Conservation (phyloP, 176 grass and related monocot species). For the Olyra latifolia region DNA sequence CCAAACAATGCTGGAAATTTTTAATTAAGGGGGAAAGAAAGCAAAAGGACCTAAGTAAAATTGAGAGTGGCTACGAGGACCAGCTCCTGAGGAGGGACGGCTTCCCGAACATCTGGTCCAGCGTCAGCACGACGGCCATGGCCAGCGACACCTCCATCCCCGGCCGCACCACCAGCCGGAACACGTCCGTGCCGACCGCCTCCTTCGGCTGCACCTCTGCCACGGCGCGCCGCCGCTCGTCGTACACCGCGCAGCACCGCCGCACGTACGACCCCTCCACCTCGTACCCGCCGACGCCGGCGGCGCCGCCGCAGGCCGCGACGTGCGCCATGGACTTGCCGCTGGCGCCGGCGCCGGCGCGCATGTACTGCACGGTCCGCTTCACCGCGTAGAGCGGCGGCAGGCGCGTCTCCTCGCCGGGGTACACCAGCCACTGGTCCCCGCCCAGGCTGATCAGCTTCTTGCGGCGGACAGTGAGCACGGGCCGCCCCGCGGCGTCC, state of each 20-base stretch:
- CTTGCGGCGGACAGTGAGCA: conserved; percentile 79
- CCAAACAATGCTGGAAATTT: conserved; percentile 40
- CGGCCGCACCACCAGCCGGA: conserved; percentile 67
- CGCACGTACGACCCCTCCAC: conserved; percentile 72
- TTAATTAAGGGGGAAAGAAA: not conserved
- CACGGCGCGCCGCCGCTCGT: conserved; percentile 51
- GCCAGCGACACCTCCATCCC: conserved; percentile 57
- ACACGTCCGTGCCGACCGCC: conserved; percentile 78
- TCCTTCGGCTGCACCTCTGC: conserved; percentile 79
- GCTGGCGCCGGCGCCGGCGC: not conserved
- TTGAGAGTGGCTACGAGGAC: conserved; percentile 49
- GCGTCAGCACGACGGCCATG: conserved; percentile 79
- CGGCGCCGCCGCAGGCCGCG: conserved; percentile 28
- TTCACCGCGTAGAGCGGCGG: conserved; percentile 69
- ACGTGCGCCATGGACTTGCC: conserved; percentile 55
- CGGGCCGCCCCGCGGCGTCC: conserved; percentile 64
- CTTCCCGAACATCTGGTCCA: conserved; percentile 85
- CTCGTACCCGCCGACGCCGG: conserved; percentile 34
- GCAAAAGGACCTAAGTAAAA: not conserved
- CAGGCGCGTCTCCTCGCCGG: conserved; percentile 50
- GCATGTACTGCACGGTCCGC: conserved; percentile 39
- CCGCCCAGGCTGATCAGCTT: conserved; percentile 58
- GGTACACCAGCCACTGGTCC: conserved; percentile 70
- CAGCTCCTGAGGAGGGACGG: conserved; percentile 57
- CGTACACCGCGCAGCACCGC: conserved; percentile 78